Conservation (phyloP, 768 basidiomycete species). For the Lactarius psammicola region DNA sequence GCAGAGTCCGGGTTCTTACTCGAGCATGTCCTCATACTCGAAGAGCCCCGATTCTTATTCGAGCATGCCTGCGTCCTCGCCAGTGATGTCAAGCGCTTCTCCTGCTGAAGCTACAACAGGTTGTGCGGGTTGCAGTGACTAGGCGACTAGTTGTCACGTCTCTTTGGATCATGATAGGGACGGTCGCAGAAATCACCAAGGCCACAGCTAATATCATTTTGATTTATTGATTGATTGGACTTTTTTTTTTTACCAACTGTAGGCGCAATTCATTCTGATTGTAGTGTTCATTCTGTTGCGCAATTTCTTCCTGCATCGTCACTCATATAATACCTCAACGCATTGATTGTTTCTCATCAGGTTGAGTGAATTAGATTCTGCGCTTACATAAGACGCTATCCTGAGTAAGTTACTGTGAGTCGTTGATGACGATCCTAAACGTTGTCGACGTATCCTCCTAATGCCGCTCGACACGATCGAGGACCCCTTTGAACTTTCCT, state of each 20-base stretch:
- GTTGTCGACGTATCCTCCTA: not conserved
- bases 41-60: not conserved
- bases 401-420: not conserved
- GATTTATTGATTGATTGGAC: slow-evolving; percentile 10
- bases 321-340: not conserved
- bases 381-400: not conserved
- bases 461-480: slow-evolving; percentile 27
- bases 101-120: not conserved
- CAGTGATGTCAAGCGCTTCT: not conserved
- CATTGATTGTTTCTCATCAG: not conserved
- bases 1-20: slow-evolving; percentile 19
- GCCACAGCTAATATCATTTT: slow-evolving; percentile 2
- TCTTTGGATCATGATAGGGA: slow-evolving; percentile 1
- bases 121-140: slow-evolving; percentile 17
- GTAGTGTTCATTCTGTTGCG: not conserved
- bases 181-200: not conserved
- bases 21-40: slow-evolving; percentile 5
- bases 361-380: not conserved
- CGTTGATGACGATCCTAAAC: not conserved
- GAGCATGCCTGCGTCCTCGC: not conserved
- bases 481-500: slow-evolving; percentile 41
- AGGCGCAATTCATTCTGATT: not conserved
- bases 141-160: not conserved
- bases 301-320: slow-evolving; percentile 1
- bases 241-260: slow-evolving; percentile 7